Evolutionary conservation across 345 rosid genomes (phyloP).

Genomic region (Acer negundo): DNA sequence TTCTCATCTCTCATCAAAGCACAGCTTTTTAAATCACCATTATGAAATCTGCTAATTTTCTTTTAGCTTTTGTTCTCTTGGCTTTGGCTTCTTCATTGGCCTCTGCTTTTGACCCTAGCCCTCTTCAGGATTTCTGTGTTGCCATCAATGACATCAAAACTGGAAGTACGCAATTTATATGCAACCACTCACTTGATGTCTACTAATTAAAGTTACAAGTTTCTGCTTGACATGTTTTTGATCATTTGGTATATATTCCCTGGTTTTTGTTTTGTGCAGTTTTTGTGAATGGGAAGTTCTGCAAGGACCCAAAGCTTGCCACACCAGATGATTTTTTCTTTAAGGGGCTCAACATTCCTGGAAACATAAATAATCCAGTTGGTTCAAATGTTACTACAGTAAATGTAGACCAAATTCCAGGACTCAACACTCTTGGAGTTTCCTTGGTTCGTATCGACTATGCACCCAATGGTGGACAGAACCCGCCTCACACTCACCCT

Average conservation of each 20-base stretch:
- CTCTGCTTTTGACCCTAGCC: slow-evolving; percentile 29
- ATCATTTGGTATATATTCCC: no score
- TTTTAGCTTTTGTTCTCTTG: slow-evolving; percentile 13
- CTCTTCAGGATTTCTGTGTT: slow-evolving; percentile 37
- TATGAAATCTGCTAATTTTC: slow-evolving; percentile 14
- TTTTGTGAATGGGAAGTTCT: slow-evolving; percentile 28
- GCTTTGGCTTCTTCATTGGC: slow-evolving; percentile 9
- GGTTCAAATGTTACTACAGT: slow-evolving; percentile 23
- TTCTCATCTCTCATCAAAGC: slow-evolving; percentile 5
- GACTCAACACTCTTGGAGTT: slow-evolving; percentile 35
- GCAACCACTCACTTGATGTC: background rate
- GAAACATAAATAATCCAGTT: slow-evolving; percentile 10
- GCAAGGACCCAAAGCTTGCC: slow-evolving; percentile 20
- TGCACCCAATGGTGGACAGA: slow-evolving; percentile 32
- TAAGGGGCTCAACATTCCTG: slow-evolving; percentile 26
- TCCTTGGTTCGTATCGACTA: slow-evolving; percentile 30
- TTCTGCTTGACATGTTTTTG: background rate
- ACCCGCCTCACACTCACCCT: slow-evolving; percentile 39
- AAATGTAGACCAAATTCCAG: slow-evolving; percentile 17
- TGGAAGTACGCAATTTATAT: slow-evolving; percentile 3
- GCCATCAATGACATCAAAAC: slow-evolving; percentile 18
- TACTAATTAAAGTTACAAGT: background rate
- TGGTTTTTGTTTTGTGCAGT: slow-evolving; percentile 1
- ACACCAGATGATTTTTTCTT: slow-evolving; percentile 27
- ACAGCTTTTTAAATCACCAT: background rate